Percentiles rank a stretch among this genome's conserved stretches.
These are phyloP conservation scores for Harringtonia lauricola DNA, from an alignment of 2,329 filamentous ascomycete species.

Conservation along the genomic window DNA sequence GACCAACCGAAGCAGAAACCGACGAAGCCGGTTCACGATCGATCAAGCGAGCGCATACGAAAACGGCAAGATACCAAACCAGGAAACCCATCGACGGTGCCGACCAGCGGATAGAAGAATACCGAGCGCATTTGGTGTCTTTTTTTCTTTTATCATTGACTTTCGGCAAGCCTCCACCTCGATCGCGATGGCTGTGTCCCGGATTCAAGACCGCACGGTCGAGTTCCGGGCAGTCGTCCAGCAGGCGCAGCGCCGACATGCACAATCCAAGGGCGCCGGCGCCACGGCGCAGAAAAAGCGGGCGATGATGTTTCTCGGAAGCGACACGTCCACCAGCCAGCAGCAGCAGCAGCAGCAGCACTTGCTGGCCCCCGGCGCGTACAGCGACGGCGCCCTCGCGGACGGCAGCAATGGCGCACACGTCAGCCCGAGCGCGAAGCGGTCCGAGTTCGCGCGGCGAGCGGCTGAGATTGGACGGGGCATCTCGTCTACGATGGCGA, in stretches of 20 bases:
- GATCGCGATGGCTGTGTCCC: constrained; percentile 51
- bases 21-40: too few species aligned
- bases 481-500: constrained; percentile 86
- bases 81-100: too few species aligned
- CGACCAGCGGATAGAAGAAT: too few species aligned
- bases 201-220: constrained; percentile 91
- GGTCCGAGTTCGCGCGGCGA: constrained; percentile 82
- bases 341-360: constrained; percentile 38
- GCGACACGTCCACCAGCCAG: not conserved
- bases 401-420: constrained; percentile 44
- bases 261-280: constrained; percentile 46
- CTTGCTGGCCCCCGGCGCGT: constrained; percentile 38
- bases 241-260: constrained; percentile 73
- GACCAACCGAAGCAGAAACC: not conserved
- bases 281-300: constrained; percentile 55
- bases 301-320: constrained; percentile 5
- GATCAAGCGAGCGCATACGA: too few species aligned
- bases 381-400: constrained; percentile 53
- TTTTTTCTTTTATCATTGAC: too few species aligned
- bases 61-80: too few species aligned
- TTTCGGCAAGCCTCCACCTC: too few species aligned
- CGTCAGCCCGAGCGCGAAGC: constrained; percentile 37
- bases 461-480: constrained; percentile 87
- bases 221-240: constrained; percentile 90
- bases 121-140: too few species aligned